Evolutionary conservation across 805 yeast genomes (phyloP).

Genomic region (Sugiyamaella mastotermitis): DNA sequence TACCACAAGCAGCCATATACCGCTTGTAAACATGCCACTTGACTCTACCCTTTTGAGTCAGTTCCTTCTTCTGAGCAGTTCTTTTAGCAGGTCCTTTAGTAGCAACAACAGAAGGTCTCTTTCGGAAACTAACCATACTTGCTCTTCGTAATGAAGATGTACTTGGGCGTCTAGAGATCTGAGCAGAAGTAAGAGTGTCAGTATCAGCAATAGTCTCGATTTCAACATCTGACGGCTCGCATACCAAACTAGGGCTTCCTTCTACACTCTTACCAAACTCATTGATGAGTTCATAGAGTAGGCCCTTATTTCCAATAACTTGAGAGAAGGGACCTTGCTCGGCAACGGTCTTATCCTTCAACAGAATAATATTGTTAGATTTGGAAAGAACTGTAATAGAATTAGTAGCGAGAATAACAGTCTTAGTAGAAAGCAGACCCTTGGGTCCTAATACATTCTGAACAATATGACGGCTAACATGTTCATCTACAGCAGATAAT

Average conservation of each 20-base stretch:
- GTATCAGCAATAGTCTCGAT: conserved; percentile 7
- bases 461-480: conserved; percentile 82
- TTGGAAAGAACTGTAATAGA: conserved; percentile 57
- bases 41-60: conserved; percentile 77
- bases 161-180: conserved; percentile 14
- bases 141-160: conserved; percentile 18
- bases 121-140: conserved; percentile 11
- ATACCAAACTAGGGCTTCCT: conserved; percentile 36
- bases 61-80: conserved; percentile 37
- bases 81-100: conserved; percentile 7
- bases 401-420: conserved; percentile 75
- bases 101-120: neutral
- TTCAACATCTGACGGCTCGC: neutral
- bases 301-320: conserved; percentile 31
- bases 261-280: conserved; percentile 17
- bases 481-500: conserved; percentile 95
- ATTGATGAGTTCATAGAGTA: conserved; percentile 15
- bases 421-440: conserved; percentile 65
- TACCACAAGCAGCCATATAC: conserved; percentile 78
- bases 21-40: conserved; percentile 68
- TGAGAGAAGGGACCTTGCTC: conserved; percentile 60
- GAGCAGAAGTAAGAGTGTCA: conserved; percentile 1
- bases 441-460: conserved; percentile 66
- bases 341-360: conserved; percentile 36
- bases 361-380: too few species aligned